Percentiles rank a stretch among this genome's conserved stretches.
Evolutionary conservation across 2,329 filamentous ascomycete genomes (phyloP).

Genomic region (Monosporascus cannonballus): DNA sequence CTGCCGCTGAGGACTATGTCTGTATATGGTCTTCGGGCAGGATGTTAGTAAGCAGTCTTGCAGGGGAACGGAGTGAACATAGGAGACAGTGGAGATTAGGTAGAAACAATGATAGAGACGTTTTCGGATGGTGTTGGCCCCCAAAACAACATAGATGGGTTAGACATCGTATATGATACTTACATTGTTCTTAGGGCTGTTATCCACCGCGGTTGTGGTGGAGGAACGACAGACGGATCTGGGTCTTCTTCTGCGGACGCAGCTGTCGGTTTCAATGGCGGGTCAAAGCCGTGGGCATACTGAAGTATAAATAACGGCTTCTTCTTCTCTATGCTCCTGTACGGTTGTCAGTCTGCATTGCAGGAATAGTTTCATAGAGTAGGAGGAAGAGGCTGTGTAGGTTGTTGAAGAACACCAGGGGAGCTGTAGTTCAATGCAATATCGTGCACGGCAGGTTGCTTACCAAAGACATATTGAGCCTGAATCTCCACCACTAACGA

Average conservation of each 20-base stretch:
- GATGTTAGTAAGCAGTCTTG: background rate
- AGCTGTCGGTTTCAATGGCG: conserved; percentile 58
- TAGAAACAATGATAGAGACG: too few species aligned
- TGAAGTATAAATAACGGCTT: conserved; percentile 79
- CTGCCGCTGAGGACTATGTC: conserved; percentile 87
- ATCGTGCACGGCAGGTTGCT: background rate
- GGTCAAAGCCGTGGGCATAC: conserved; percentile 80
- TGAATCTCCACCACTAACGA: conserved; percentile 91
- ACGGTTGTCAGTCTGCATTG: background rate
- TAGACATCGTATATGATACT: background rate
- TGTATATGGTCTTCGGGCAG: conserved; percentile 58
- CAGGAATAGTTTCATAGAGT: background rate
- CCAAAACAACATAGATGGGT: background rate
- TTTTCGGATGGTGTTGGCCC: too few species aligned
- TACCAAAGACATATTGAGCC: conserved; percentile 69
- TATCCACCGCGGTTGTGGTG: conserved; percentile 75
- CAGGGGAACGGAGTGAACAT: too few species aligned
- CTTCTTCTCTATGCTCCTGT: conserved; percentile 81
- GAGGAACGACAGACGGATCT: conserved; percentile 51
- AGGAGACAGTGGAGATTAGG: too few species aligned
- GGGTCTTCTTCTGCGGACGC: conserved; percentile 68
- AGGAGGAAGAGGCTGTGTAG: background rate
- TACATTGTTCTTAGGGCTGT: conserved; percentile 74
- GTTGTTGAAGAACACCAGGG: background rate
- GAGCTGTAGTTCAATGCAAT: too few species aligned